Base-by-base conservation (phyloP, 176 grass and related monocot species). In the Puya raimondii region DNA sequence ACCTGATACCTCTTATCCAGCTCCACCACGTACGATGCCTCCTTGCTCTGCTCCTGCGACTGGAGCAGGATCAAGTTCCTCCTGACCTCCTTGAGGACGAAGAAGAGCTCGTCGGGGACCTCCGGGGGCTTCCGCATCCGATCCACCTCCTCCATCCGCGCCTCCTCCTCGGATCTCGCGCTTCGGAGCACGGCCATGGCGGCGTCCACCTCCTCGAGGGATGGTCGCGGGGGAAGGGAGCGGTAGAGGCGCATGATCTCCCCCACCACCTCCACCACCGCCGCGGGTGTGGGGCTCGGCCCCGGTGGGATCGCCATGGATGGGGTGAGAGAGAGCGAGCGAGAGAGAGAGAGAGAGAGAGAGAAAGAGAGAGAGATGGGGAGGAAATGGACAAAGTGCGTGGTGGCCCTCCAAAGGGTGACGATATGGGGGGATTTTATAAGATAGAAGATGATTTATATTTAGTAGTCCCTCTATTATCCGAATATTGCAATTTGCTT, bases 191-290 rank as follows among this genome's bases (percentile, higher is more conserved):
- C 89, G 23, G 81, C 89, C 59, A 72, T 79, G 70, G 93, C 92
- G 25, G 89, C 93, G 73, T 87, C 81, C 23, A 90, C 81, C 51
- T 97, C 86, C 49, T 97, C 93, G 47, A 97, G 76, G 23, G 76
- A 23, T 2, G 89, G 93, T 61, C 93, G 75, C 63, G 82, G 81
- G 2, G 93, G 89, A 0, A 97, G 80, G 63, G 83, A 80, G 47
- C 93, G 57, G 71, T 85, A 90, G 59, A 92, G 67, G 59, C 81
- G 75, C 57, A 86, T 87, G 23, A 97, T 81, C 71, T 87, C 93
- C 76, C 81, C 88, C 74, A 92, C 87, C 11, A 74, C 79, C 3
- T 58, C 85, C 74, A 68, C 66, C 67, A 52, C 74, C 3, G 76
- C 73, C 63, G 78, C 48, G 9, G 74, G 1, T 3, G 78, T 48